Percentiles rank a stretch among this genome's conserved stretches.
These are phyloP conservation scores for Aaosphaeria arxii DNA, from an alignment of 2,329 filamentous ascomycete species.

Conservation along the genomic window DNA sequence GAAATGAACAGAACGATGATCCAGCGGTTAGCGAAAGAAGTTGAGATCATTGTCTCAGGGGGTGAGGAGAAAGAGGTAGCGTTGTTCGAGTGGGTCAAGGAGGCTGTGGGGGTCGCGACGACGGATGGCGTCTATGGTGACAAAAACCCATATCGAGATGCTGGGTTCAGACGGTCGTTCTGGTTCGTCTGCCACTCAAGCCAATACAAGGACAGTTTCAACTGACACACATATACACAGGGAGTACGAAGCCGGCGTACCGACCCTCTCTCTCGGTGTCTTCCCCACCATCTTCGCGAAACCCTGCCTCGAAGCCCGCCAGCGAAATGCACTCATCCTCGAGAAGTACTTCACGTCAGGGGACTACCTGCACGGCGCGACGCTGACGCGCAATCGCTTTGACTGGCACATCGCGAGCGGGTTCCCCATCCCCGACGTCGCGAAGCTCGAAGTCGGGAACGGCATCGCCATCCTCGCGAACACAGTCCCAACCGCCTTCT, in stretches of 20 bases:
- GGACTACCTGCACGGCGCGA: background rate
- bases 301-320: background rate
- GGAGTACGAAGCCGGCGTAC: background rate
- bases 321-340: background rate
- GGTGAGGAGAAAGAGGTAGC: background rate
- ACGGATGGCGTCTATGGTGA: background rate
- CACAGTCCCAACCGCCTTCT: conserved; percentile 37
- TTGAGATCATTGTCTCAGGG: background rate
- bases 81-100: background rate
- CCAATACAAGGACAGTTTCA: no score
- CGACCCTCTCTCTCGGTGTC: background rate
- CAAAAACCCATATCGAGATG: background rate
- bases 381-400: background rate
- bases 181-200: no score
- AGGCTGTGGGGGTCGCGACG: background rate
- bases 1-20: background rate
- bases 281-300: background rate
- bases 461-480: conserved; percentile 38
- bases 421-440: conserved; percentile 12
- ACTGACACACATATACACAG: background rate
- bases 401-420: conserved; percentile 1
- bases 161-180: background rate
- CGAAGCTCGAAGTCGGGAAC: conserved; percentile 34
- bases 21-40: background rate
- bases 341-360: background rate